A percentile compares a stretch with the other conserved stretches of the same genome.
Evolutionary conservation across 202 grass and related monocot species (phyloP).

Genomic region (Carex arenaria): DNA sequence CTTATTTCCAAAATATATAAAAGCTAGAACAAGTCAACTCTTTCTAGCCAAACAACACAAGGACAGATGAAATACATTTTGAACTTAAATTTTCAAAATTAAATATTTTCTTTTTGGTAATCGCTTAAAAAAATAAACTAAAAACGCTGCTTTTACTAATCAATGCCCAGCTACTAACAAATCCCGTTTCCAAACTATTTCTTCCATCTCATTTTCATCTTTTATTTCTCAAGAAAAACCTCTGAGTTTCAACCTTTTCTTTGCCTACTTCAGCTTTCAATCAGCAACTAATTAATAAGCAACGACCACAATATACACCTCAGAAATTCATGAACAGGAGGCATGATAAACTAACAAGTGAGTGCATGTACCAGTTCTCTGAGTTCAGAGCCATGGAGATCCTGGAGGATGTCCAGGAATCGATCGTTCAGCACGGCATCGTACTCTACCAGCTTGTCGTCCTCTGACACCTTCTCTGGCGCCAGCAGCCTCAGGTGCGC

Average conservation of each 20-base stretch:
- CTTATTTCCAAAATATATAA: conserved; percentile 9
- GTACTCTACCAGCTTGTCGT: conserved; percentile 76
- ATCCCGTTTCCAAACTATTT: neutral
- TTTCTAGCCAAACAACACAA: neutral
- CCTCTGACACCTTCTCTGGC: conserved; percentile 61
- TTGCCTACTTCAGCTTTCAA: neutral
- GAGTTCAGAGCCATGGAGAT: conserved; percentile 45
- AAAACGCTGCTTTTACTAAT: neutral
- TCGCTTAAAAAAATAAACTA: neutral
- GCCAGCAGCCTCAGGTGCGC: conserved; percentile 57
- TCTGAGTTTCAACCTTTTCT: neutral
- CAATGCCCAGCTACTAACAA: neutral
- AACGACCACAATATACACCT: neutral
- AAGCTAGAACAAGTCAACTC: neutral
- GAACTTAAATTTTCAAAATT: neutral
- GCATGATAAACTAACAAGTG: neutral
- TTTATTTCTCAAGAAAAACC: neutral
- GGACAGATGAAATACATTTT: neutral
- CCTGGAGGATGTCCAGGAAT: conserved; percentile 77
- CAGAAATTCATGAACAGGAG: neutral
- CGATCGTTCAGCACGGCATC: conserved; percentile 68
- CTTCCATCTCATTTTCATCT: neutral
- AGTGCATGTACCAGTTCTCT: conserved; percentile 45
- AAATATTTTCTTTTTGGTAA: too few species aligned
- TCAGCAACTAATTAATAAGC: neutral